Base-by-base conservation (phyloP, 345 rosid genomes). In the Mallotus nudiflorus region DNA sequence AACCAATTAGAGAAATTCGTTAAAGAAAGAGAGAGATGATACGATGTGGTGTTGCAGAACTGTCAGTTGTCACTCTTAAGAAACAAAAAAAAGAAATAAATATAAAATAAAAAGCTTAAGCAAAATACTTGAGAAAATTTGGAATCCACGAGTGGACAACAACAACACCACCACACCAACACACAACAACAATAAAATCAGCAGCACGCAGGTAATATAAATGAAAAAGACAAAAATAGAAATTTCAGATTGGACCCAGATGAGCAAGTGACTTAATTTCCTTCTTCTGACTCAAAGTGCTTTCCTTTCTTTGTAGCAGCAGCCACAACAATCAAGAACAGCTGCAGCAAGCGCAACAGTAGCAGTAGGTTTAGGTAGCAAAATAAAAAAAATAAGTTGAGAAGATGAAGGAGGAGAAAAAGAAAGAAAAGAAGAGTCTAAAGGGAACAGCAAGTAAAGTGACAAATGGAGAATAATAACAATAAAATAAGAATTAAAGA, bases 1-100 rank as follows among this genome's bases (percentile, higher is more conserved):
- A 65, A 65, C 7, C 19, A 18, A 65, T 48, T 22, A 54, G 18
- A 54, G 33, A 55, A n/a, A 29, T 25, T 1, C 11, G 46, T 42
- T 42, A 42, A 19, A 15, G 49, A 63, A 29, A 62, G 37, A 27
- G 53, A 63, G 39, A 63, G 24, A 0, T 20, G 37, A 48, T 64
- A 46, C 42, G 68, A 65, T 9, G 40, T 46, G n/a, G n/a, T 33
- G 37, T 33, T 33, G 67, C 67, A 63, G 67, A 63, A 44, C 53
- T 63, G 68, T 65, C 55, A 27, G 68, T 29, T 65, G 42, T 46
- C 55, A 48, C 68, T 46, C 42, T 33, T 37, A 4, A 33, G 37
- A 33, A 33, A 33, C 3, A 33, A 33, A 33, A 33, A 33, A 33
- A 33, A 33, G 6, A 33, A n/a, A n/a, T n/a, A n/a, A n/a, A n/a